Evolutionary conservation across 129 eudicot species (phyloP).

Genomic region (Flaveria robusta): DNA sequence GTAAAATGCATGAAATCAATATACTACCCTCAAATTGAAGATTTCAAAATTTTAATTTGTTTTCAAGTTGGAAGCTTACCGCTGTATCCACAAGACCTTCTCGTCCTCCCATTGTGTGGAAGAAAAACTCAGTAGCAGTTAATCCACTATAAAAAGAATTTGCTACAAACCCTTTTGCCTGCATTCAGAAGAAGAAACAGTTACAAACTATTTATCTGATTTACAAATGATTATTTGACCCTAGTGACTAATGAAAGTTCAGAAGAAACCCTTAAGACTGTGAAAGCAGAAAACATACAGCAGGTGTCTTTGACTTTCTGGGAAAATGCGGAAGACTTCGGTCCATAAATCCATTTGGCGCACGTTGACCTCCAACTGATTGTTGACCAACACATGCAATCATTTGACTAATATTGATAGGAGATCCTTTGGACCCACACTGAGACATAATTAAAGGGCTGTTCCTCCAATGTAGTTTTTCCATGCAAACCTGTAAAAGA

Average conservation of each 20-base stretch:
- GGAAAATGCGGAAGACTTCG: slow-evolving; percentile 95
- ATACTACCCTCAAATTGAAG: not conserved
- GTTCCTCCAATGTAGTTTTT: slow-evolving; percentile 80
- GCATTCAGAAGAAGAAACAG: slow-evolving; percentile 28
- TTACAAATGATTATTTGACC: not conserved
- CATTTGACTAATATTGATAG: slow-evolving; percentile 97
- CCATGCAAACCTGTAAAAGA: slow-evolving; percentile 68
- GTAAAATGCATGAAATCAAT: not conserved
- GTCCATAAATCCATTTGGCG: slow-evolving; percentile 91
- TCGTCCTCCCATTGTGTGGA: slow-evolving; percentile 99
- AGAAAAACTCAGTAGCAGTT: slow-evolving; percentile 93
- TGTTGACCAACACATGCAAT: slow-evolving; percentile 99
- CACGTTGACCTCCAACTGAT: slow-evolving; percentile 91
- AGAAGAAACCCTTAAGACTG: slow-evolving; percentile 1
- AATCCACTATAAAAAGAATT: slow-evolving; percentile 94
- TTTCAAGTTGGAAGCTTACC: slow-evolving; percentile 42
- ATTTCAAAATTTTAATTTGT: not conserved
- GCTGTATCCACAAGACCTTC: slow-evolving; percentile 99
- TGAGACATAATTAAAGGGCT: slow-evolving; percentile 97
- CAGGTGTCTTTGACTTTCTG: slow-evolving; percentile 72
- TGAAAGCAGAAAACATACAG: slow-evolving; percentile 44
- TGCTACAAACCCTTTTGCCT: slow-evolving; percentile 97
- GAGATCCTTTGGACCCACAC: slow-evolving; percentile 99
- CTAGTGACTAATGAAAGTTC: not conserved
- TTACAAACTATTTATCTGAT: not conserved